Base-by-base conservation (phyloP, 192 early-diverging fungal genomes). In the Coemansia sp. region DNA sequence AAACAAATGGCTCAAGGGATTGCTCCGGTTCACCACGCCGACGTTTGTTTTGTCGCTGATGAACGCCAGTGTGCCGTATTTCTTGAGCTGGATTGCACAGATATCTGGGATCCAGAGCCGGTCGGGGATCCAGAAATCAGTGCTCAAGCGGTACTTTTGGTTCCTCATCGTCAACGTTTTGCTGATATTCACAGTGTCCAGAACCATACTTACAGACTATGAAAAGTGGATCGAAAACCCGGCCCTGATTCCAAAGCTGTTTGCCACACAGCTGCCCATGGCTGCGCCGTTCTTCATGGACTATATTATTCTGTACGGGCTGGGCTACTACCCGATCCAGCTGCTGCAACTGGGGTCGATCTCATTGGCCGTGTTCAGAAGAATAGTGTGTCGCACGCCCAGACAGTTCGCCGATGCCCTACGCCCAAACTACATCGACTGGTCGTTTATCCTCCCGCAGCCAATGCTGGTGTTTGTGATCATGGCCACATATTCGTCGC, bases 211-310 rank as follows among this genome's bases (percentile, higher is more conserved):
- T 22, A 88, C 87, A 35, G 79, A 89, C 34, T 67, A 91, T 37
- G 78, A 81, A 32, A 88, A 91, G 35, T 89, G 93, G 51, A 72
- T 90, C n/a, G 87, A 91, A 55, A 86, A 92, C 64, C 86, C 90
- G 6, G 86, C 84, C 7, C 76, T 87, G 34, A 85, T 93, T 9
- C 80, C 90, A 17, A 77, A 85, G 32, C 73, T 89, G 20, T 76
- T 94, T 51, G 91, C 93, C n/a, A 86, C 74, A 4, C 88, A 77
- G 0, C 71, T 94, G 45, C 90, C 91, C 2, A 81, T 86, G 5
- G 88, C 90, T 6, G 86, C 92, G 33, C 93, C 91, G 28, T 92
- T 93, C 73, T 94, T 93, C 76, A 85, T 93, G 71, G 90, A 93
- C 67, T 91, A 88, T 64, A 76, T 90, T 39, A 87, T 94, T 28